These are phyloP conservation scores for Lentinula lateritia DNA, from an alignment of 768 basidiomycete species.

Conservation along the genomic window DNA sequence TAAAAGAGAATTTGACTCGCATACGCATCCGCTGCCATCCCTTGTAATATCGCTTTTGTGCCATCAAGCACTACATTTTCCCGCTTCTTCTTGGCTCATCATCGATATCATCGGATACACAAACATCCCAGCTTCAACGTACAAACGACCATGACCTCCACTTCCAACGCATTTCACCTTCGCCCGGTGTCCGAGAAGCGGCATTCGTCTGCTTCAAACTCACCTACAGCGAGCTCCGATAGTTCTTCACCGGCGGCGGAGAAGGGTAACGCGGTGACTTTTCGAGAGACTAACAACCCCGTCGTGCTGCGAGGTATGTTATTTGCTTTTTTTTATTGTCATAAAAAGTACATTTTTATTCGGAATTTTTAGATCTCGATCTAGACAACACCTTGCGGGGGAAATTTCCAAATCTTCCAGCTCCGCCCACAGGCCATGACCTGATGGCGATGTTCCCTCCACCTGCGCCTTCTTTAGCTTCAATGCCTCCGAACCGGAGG, in stretches of 20 bases:
- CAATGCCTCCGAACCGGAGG: slow-evolving; percentile 35
- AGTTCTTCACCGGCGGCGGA: slow-evolving; percentile 1
- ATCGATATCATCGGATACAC: slow-evolving; percentile 3
- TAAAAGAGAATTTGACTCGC: neutral
- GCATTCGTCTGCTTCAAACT: neutral
- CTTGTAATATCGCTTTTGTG: neutral
- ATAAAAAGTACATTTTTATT: neutral
- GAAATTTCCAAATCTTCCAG: slow-evolving; percentile 46
- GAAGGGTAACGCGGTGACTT: neutral
- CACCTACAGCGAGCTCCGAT: slow-evolving; percentile 1
- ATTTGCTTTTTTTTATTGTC: neutral
- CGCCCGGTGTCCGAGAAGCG: neutral
- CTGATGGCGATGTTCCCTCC: slow-evolving; percentile 84
- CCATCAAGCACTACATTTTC: neutral
- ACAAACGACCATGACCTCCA: neutral
- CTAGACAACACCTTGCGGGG: neutral
- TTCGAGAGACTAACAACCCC: neutral
- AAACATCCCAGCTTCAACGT: neutral
- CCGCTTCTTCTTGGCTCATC: neutral
- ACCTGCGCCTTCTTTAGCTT: slow-evolving; percentile 50
- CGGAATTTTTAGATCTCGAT: neutral
- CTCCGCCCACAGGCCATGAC: slow-evolving; percentile 76
- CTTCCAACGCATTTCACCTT: neutral
- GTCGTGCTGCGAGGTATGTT: neutral
- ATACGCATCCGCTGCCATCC: slow-evolving; percentile 1